Conservation (phyloP, 2,329 filamentous ascomycete genomes). For the Cordyceps fumosorosea region DNA sequence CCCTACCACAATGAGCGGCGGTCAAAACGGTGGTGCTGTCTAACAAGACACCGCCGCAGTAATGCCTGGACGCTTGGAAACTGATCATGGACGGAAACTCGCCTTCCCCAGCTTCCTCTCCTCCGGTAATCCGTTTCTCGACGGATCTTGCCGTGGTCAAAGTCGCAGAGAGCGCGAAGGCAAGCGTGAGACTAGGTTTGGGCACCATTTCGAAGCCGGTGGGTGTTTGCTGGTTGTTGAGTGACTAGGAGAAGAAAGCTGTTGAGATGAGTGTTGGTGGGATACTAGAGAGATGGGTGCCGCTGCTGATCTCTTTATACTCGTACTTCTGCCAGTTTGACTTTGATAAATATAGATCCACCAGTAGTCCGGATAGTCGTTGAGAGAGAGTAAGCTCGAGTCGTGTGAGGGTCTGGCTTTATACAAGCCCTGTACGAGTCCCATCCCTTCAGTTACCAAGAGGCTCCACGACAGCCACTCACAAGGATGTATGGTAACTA, state of each 20-base stretch:
- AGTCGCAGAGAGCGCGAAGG: background rate
- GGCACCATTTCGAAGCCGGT: background rate
- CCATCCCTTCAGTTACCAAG: too few relatives aligned
- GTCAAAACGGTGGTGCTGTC: background rate
- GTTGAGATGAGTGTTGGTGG: background rate
- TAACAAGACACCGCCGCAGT: background rate
- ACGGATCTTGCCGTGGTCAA: background rate
- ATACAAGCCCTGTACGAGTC: too few relatives aligned
- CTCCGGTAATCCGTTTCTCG: background rate
- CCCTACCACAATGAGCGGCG: background rate
- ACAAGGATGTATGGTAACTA: too few relatives aligned
- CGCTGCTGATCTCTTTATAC: background rate
- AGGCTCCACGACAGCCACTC: too few relatives aligned
- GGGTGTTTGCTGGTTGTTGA: background rate
- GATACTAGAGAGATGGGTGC: background rate
- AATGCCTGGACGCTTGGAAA: background rate
- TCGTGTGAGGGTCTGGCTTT: too few relatives aligned
- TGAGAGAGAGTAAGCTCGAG: too few relatives aligned
- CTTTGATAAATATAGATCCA: too few relatives aligned
- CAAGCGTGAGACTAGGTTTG: background rate
- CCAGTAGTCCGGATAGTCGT: too few relatives aligned
- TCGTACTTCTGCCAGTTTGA: background rate
- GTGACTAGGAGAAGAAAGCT: background rate
- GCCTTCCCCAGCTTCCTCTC: background rate
- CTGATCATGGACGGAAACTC: background rate